Evolutionary conservation across 2,329 filamentous ascomycete species (phyloP).

Genomic region (Dactylellina haptotyla): DNA sequence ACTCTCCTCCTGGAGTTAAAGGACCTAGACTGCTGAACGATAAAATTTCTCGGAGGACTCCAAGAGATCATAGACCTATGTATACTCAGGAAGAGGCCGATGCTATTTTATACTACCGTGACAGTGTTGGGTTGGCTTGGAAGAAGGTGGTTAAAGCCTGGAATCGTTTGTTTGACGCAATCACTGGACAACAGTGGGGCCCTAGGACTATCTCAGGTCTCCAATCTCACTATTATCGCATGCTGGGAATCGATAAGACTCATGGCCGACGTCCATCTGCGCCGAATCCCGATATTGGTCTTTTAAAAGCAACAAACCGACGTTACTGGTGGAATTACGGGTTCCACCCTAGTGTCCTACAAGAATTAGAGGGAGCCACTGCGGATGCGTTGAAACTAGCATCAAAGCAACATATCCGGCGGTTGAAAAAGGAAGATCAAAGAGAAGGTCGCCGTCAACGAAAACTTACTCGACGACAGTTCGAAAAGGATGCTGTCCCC

Average conservation of each 20-base stretch:
- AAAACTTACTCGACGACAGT: constrained; percentile 22
- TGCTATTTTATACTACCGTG: constrained; percentile 43
- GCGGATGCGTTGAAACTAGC: constrained; percentile 25
- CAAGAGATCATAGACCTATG: constrained; percentile 47
- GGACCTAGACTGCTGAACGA: neutral
- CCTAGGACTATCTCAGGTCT: constrained; percentile 50
- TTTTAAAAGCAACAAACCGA: constrained; percentile 43
- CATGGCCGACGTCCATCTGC: constrained; percentile 39
- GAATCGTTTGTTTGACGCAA: constrained; percentile 34
- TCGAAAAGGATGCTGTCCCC: constrained; percentile 9
- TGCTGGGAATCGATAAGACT: constrained; percentile 47
- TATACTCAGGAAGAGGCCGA: constrained; percentile 50
- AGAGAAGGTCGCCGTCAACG: constrained; percentile 41
- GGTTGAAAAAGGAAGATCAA: constrained; percentile 28
- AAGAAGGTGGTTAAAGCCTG: constrained; percentile 47
- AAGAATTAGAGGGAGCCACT: constrained; percentile 7
- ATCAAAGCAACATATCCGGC: constrained; percentile 33
- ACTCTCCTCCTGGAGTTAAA: neutral
- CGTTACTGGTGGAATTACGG: constrained; percentile 52
- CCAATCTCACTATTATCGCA: constrained; percentile 51
- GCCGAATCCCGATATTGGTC: constrained; percentile 46
- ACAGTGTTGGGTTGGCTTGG: constrained; percentile 47
- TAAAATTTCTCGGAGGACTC: constrained; percentile 17
- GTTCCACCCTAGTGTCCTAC: constrained; percentile 9
- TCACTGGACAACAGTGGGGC: constrained; percentile 42